Percentiles rank a stretch among this genome's conserved stretches.
phyloP scores from a whole-genome alignment of 176 grass and related monocot genomes.

The Oryza nivara region DNA sequence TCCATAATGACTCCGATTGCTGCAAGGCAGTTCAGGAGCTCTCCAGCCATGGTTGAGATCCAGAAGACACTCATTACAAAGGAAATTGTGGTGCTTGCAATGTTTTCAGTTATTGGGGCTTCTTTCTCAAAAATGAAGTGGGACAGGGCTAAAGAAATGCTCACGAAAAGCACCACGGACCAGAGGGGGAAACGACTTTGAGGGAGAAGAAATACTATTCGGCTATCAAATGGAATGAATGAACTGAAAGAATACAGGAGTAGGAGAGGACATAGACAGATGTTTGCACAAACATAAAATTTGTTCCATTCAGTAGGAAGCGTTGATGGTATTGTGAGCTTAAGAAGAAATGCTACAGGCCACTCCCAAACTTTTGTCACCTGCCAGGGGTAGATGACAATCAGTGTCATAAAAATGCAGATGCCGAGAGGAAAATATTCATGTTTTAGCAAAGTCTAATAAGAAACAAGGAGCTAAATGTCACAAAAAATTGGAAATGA shows the following conservation, averaged over 20 bases:
- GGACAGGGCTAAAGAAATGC: constrained; percentile 66
- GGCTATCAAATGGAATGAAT: constrained; percentile 69
- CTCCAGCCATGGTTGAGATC: constrained; percentile 93
- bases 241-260: constrained; percentile 78
- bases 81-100: constrained; percentile 60
- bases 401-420: constrained; percentile 18
- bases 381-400: constrained; percentile 53
- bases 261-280: constrained; percentile 81
- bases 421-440: constrained; percentile 13
- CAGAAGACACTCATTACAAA: constrained; percentile 93
- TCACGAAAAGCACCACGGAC: constrained; percentile 67
- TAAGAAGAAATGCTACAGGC: constrained; percentile 68
- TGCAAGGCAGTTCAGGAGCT: constrained; percentile 88
- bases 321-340: constrained; percentile 84
- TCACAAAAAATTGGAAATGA: background rate
- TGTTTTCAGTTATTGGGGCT: constrained; percentile 52
- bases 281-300: constrained; percentile 68
- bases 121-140: constrained; percentile 76
- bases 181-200: constrained; percentile 70
- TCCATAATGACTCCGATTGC: constrained; percentile 82
- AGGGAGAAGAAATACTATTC: constrained; percentile 83
- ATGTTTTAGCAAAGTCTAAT: constrained; percentile 5
- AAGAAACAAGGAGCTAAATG: constrained; percentile 12
- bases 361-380: constrained; percentile 71
- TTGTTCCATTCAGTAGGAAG: constrained; percentile 68